phyloP scores from a whole-genome alignment of 2,329 filamentous ascomycete genomes.

The Periconia macrospinosa region DNA sequence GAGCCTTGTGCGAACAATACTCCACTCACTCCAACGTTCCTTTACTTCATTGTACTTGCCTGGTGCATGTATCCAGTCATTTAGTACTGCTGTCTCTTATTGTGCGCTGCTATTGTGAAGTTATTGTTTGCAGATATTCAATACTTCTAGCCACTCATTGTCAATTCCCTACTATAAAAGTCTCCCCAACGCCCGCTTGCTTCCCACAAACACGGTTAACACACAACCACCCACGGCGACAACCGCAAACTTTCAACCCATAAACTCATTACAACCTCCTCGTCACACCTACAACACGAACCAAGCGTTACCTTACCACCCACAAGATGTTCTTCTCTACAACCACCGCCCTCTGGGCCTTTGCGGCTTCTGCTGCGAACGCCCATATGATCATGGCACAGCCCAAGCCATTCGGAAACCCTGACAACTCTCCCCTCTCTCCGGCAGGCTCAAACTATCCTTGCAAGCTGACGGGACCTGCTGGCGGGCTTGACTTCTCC shows the following conservation, averaged over 20 bases:
- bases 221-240: neutral
- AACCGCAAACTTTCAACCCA: conserved; percentile 3
- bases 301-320: too few relatives aligned
- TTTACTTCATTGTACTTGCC: conserved; percentile 13
- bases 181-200: neutral
- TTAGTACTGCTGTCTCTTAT: conserved; percentile 5
- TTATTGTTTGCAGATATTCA: neutral
- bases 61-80: conserved; percentile 8
- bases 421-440: conserved; percentile 65
- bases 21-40: conserved; percentile 13
- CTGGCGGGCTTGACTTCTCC: conserved; percentile 30
- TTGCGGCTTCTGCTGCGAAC: conserved; percentile 59
- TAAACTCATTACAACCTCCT: neutral
- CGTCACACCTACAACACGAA: conserved; percentile 1
- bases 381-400: conserved; percentile 76
- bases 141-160: conserved; percentile 3
- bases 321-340: conserved; percentile 6
- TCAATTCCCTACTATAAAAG: neutral
- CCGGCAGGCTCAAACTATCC: conserved; percentile 69
- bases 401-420: conserved; percentile 65
- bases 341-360: conserved; percentile 15
- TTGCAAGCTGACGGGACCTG: conserved; percentile 63
- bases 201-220: neutral
- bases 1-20: conserved; percentile 10
- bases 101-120: conserved; percentile 7